phyloP scores from a whole-genome alignment of 1,284 basidiomycete genomes.

The Irpex sp. region DNA sequence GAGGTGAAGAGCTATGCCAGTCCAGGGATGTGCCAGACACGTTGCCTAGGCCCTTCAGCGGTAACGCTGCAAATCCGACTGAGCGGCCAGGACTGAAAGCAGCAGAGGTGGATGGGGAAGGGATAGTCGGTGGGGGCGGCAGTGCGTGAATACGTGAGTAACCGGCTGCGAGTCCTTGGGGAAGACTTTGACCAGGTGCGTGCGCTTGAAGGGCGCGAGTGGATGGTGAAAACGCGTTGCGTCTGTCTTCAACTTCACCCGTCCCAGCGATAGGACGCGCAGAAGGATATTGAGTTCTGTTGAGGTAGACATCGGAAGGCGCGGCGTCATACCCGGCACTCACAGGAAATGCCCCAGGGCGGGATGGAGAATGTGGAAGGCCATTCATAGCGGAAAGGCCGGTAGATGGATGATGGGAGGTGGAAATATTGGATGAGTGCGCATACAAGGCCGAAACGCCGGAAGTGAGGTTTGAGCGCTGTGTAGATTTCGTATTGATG shows the following conservation, averaged over 20 bases:
- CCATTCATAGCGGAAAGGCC: slow-evolving; percentile 24
- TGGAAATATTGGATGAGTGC: slow-evolving; percentile 15
- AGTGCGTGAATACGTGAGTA: slow-evolving; percentile 80
- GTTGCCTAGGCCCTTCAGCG: slow-evolving; percentile 24
- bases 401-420: slow-evolving; percentile 21
- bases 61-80: slow-evolving; percentile 21
- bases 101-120: slow-evolving; percentile 37
- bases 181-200: slow-evolving; percentile 83
- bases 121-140: slow-evolving; percentile 43
- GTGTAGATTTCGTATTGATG: slow-evolving; percentile 38
- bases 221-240: slow-evolving; percentile 53
- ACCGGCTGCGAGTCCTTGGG: slow-evolving; percentile 83
- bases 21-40: slow-evolving; percentile 24
- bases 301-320: slow-evolving; percentile 22
- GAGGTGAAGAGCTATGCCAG: slow-evolving; percentile 30
- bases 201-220: slow-evolving; percentile 71
- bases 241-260: slow-evolving; percentile 25
- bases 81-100: slow-evolving; percentile 27
- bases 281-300: slow-evolving; percentile 20
- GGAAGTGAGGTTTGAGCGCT: slow-evolving; percentile 21
- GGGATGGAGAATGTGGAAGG: slow-evolving; percentile 26
- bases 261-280: slow-evolving; percentile 28
- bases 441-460: slow-evolving; percentile 25
- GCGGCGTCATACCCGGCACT: slow-evolving; percentile 30
- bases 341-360: slow-evolving; percentile 19